Conservation (phyloP, 2,329 filamentous ascomycete species). For the Colletotrichum echinochloae region DNA sequence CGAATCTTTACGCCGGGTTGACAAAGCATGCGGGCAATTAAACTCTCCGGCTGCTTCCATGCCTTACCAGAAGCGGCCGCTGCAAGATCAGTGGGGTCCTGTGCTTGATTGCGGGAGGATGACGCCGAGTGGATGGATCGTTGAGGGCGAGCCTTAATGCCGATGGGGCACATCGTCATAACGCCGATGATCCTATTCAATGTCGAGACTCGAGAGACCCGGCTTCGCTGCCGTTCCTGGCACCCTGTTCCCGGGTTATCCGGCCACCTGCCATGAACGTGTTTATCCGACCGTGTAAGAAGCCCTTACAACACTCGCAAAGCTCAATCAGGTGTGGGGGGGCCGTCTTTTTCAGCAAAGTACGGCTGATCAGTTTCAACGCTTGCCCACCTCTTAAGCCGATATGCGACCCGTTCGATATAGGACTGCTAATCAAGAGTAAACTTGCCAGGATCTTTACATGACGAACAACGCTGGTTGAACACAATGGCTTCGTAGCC, state of each 20-base stretch:
- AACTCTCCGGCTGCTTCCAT: constrained; percentile 38
- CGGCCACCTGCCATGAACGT: constrained; percentile 1
- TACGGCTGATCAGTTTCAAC: too few species aligned
- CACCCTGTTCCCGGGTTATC: not conserved
- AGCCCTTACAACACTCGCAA: too few species aligned
- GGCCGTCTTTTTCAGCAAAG: too few species aligned
- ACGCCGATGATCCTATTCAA: constrained; percentile 23
- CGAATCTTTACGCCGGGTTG: constrained; percentile 7
- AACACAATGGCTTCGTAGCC: too few species aligned
- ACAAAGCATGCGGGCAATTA: constrained; percentile 35
- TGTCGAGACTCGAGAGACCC: constrained; percentile 9
- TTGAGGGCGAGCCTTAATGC: constrained; percentile 26
- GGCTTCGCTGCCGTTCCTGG: constrained; percentile 21
- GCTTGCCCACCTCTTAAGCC: too few species aligned
- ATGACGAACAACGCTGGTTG: too few species aligned
- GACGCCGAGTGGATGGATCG: constrained; percentile 25
- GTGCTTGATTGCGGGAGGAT: constrained; percentile 16
- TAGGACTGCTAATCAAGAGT: too few species aligned
- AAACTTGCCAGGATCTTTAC: too few species aligned
- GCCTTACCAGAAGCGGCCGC: constrained; percentile 26
- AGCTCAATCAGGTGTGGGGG: too few species aligned
- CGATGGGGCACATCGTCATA: constrained; percentile 27
- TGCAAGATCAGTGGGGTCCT: constrained; percentile 28
- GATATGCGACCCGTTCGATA: too few species aligned
- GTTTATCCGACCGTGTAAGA: too few species aligned